Percentiles rank a stretch among this genome's conserved stretches.
phyloP scores from a whole-genome alignment of 306 rosid species.

The Malus domestica region DNA sequence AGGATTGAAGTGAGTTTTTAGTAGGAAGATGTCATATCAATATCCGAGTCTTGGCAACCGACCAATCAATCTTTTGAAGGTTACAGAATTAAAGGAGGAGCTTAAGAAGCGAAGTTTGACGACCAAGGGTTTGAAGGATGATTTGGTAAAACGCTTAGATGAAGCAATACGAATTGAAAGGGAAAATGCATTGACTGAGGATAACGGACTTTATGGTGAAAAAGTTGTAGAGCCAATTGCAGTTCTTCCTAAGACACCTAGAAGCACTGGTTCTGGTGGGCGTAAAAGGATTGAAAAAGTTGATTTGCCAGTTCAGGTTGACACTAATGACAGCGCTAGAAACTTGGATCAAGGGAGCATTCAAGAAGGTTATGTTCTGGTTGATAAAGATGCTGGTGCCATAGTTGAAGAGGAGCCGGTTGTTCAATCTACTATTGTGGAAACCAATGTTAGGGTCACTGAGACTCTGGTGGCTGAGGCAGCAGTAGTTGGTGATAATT shows the following conservation, averaged over 20 bases:
- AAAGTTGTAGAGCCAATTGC: constrained; percentile 13
- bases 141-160: constrained; percentile 71
- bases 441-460: constrained; percentile 25
- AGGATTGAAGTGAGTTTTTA: constrained; percentile 36
- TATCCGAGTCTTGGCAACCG: constrained; percentile 64
- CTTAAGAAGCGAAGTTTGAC: constrained; percentile 67
- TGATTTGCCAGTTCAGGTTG: constrained; percentile 23
- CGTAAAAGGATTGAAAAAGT: constrained; percentile 19
- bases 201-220: constrained; percentile 23
- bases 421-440: constrained; percentile 25
- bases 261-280: constrained; percentile 19
- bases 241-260: constrained; percentile 17
- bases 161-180: constrained; percentile 53
- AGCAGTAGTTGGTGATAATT: constrained; percentile 28
- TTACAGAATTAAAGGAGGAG: constrained; percentile 84
- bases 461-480: constrained; percentile 39
- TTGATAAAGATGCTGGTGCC: constrained; percentile 22
- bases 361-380: constrained; percentile 29
- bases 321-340: constrained; percentile 20
- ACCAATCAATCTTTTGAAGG: constrained; percentile 89
- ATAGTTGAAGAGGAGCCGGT: constrained; percentile 27
- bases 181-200: not conserved
- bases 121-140: constrained; percentile 81
- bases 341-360: constrained; percentile 24
- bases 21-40: constrained; percentile 56